Percentiles rank a stretch among this genome's conserved stretches.
Conservation (phyloP, 768 basidiomycete genomes). For the Boletus bicolor region DNA sequence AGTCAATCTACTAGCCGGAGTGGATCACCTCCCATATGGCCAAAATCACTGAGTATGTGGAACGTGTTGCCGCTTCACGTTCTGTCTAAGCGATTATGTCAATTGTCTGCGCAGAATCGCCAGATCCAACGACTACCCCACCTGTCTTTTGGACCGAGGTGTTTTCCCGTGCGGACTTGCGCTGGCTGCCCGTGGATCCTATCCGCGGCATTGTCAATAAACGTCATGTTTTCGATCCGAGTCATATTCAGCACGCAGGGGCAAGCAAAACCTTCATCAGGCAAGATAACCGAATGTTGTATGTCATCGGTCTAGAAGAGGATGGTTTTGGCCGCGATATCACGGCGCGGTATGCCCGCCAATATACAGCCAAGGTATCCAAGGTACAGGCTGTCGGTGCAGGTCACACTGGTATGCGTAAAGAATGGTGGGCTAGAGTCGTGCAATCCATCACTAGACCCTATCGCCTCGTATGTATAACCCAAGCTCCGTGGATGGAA, state of each 20-base stretch:
- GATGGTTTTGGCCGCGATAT: conserved; percentile 92
- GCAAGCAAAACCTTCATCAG: conserved; percentile 14
- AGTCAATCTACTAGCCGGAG: conserved; percentile 45
- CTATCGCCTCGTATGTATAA: conserved; percentile 69
- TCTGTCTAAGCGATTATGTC: conserved; percentile 25
- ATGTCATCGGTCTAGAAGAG: conserved; percentile 93
- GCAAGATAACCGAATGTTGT: conserved; percentile 82
- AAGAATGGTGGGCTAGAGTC: conserved; percentile 84
- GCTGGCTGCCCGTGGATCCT: conserved; percentile 94
- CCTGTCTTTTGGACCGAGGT: conserved; percentile 98
- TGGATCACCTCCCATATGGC: conserved; percentile 24
- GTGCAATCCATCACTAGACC: conserved; percentile 62
- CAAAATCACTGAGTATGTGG: conserved; percentile 19
- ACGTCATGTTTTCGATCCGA: conserved; percentile 76
- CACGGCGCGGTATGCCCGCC: conserved; percentile 81
- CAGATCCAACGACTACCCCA: conserved; percentile 59
- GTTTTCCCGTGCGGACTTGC: conserved; percentile 85
- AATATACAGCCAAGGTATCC: conserved; percentile 76
- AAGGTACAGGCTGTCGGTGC: conserved; percentile 67
- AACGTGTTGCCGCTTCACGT: conserved; percentile 2
- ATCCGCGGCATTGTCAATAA: conserved; percentile 78
- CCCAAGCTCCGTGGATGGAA: conserved; percentile 14
- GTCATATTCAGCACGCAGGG: conserved; percentile 29
- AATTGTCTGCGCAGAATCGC: conserved; percentile 21
- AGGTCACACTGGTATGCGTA: conserved; percentile 50